Base-by-base conservation (phyloP, 75 land plant species). In the Selaginella tamariscina region DNA sequence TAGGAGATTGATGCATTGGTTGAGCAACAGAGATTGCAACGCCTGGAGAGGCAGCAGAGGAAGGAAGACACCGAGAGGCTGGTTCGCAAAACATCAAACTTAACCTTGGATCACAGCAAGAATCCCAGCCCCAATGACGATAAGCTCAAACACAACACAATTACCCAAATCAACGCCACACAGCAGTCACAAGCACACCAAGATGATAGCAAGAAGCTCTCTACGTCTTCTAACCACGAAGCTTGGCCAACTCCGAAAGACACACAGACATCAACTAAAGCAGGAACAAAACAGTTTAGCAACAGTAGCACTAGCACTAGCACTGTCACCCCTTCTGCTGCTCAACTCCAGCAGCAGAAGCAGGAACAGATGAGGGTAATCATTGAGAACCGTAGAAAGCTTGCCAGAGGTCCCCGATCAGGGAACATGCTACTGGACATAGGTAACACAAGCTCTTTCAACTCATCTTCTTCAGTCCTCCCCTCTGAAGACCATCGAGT, bases 401-500 rank as follows among this genome's bases (percentile, higher is more conserved):
- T 74, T 31, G 78, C 73, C 8, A 65, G 73, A 32, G 80, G 77
- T n/a, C 77, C 80, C 9, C 39, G 73, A 9, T 68, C 72, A 26
- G 80, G 69, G 15, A n/a, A 28, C 2, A 30, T n/a, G 31, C 2
- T 0, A 0, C 2, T n/a, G 24, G 29, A 31, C 0, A 57, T 29
- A 13, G 63, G 21, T n/a, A 56, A 13, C 2, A 39, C 32, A 33
- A 32, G 21, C 24, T 5, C 15, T 5, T 5, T 15, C 49, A 39
- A 39, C 49, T 39, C 49, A 5, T 5, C 5, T 5, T 5, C 11
- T 15, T 39, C 49, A 5, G 24, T 44, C 60, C 32, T 67, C 29
- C 39, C 71, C 1, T 60, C 66, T 2, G 80, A 78, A 28, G 80
- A 71, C 29, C 77, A 78, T 57, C 72, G 77, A 22, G 77, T 78